phyloP scores from a whole-genome alignment of 2,329 filamentous ascomycete genomes.

The Coleophoma crateriformis region DNA sequence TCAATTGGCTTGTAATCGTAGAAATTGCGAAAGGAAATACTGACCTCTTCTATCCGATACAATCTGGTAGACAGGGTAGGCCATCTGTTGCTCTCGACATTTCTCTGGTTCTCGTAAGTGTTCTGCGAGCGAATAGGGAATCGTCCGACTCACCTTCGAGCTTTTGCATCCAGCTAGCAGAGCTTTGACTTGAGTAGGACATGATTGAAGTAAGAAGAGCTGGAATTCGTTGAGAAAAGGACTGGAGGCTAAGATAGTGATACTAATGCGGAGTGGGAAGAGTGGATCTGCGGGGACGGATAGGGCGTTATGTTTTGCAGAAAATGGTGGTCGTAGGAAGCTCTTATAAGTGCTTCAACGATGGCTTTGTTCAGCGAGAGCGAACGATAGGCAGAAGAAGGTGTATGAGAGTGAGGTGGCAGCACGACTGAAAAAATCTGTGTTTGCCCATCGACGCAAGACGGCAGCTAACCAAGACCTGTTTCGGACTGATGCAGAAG shows the following conservation, averaged over 20 bases:
- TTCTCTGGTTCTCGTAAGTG: slow-evolving; percentile 38
- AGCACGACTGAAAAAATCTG: slow-evolving; percentile 17
- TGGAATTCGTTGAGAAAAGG: slow-evolving; percentile 5
- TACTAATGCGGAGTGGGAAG: slow-evolving; percentile 18
- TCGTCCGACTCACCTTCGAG: slow-evolving; percentile 27
- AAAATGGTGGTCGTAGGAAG: slow-evolving; percentile 15
- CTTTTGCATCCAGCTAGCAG: slow-evolving; percentile 30
- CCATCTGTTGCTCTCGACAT: slow-evolving; percentile 48
- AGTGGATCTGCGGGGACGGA: slow-evolving; percentile 18
- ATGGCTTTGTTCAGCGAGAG: slow-evolving; percentile 6
- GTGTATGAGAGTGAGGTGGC: slow-evolving; percentile 22
- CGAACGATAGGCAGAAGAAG: slow-evolving; percentile 6
- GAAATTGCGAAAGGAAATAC: slow-evolving; percentile 9
- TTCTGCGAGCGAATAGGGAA: neutral
- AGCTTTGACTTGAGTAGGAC: slow-evolving; percentile 22
- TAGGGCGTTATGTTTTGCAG: slow-evolving; percentile 27
- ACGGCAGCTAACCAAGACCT: slow-evolving; percentile 23
- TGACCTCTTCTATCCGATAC: slow-evolving; percentile 71
- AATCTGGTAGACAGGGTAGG: slow-evolving; percentile 59
- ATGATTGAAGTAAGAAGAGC: slow-evolving; percentile 13
- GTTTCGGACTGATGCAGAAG: slow-evolving; percentile 29
- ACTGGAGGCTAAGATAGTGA: slow-evolving; percentile 10
- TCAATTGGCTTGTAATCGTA: slow-evolving; percentile 16
- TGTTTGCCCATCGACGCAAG: slow-evolving; percentile 26
- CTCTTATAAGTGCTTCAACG: slow-evolving; percentile 23